These are phyloP conservation scores for Sugiyamaella smithiae DNA, from an alignment of 805 yeast species.

Conservation along the genomic window DNA sequence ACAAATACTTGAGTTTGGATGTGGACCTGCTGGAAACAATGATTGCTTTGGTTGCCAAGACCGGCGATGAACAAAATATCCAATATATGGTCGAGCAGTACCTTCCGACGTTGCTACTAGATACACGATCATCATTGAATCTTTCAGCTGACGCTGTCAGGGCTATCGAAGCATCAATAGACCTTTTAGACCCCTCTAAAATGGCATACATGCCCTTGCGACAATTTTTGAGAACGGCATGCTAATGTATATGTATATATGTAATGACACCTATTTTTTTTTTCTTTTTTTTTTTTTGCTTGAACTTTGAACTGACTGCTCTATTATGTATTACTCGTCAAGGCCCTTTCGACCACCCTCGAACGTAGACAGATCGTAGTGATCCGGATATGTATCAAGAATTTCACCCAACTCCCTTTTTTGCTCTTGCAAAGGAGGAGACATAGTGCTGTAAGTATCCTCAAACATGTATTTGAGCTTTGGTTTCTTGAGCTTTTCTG, in stretches of 20 bases:
- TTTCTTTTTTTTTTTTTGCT: neutral
- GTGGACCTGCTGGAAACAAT: slow-evolving; percentile 23
- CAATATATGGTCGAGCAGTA: slow-evolving; percentile 23
- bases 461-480: slow-evolving; percentile 27
- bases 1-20: slow-evolving; percentile 19
- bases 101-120: slow-evolving; percentile 23
- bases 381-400: slow-evolving; percentile 30
- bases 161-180: slow-evolving; percentile 21
- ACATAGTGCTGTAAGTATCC: slow-evolving; percentile 26
- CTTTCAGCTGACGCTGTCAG: neutral
- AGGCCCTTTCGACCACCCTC: slow-evolving; percentile 24
- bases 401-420: slow-evolving; percentile 29
- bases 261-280: slow-evolving; percentile 1
- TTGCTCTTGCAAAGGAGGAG: slow-evolving; percentile 29
- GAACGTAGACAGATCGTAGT: slow-evolving; percentile 27
- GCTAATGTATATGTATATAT: slow-evolving; percentile 12
- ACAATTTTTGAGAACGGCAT: slow-evolving; percentile 3
- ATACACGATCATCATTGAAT: neutral
- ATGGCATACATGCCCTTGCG: slow-evolving; percentile 21
- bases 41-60: slow-evolving; percentile 30
- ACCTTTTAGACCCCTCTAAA: slow-evolving; percentile 23
- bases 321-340: slow-evolving; percentile 1
- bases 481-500: slow-evolving; percentile 33
- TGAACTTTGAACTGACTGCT: too few species aligned
- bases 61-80: slow-evolving; percentile 29